Conservation (phyloP, 1,284 basidiomycete species). For the Rhodotorula glutinis region DNA sequence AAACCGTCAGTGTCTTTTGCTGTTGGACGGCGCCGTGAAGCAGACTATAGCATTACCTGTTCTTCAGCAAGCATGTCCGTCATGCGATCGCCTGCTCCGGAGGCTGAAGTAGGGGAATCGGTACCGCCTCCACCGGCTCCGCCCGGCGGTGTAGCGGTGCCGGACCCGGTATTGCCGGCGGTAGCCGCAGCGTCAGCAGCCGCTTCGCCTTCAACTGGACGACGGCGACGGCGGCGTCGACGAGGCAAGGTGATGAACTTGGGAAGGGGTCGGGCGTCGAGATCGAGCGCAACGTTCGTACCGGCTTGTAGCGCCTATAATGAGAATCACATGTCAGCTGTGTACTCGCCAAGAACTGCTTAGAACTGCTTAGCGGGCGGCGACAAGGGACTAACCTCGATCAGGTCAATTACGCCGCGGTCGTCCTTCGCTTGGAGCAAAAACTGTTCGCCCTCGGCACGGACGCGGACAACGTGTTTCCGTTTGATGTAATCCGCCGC, state of each 20-base stretch:
- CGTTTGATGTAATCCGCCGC: conserved; percentile 94
- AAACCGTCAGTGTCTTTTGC: no score
- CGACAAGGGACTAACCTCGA: no score
- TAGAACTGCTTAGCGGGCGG: no score
- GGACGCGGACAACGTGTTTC: conserved; percentile 88
- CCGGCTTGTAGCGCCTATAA: conserved; percentile 72
- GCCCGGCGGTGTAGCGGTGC: background rate
- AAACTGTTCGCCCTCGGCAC: conserved; percentile 95
- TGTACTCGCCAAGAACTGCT: no score
- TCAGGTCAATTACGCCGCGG: conserved; percentile 85
- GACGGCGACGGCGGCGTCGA: conserved; percentile 50
- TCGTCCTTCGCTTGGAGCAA: conserved; percentile 85
- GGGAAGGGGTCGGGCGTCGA: conserved; percentile 87
- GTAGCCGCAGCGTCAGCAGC: conserved; percentile 20
- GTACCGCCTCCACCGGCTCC: conserved; percentile 3
- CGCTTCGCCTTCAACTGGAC: conserved; percentile 18
- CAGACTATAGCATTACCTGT: conserved; percentile 39
- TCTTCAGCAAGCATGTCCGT: conserved; percentile 44
- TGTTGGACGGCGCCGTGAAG: no score
- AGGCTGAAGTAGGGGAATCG: conserved; percentile 42
- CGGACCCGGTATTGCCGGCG: background rate
- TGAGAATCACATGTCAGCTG: conserved; percentile 11
- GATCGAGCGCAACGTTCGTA: conserved; percentile 85
- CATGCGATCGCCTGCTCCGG: conserved; percentile 47
- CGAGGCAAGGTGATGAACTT: conserved; percentile 60